Evolutionary conservation across 2,329 filamentous ascomycete species (phyloP).

Genomic region (Hypoxylon sp.): DNA sequence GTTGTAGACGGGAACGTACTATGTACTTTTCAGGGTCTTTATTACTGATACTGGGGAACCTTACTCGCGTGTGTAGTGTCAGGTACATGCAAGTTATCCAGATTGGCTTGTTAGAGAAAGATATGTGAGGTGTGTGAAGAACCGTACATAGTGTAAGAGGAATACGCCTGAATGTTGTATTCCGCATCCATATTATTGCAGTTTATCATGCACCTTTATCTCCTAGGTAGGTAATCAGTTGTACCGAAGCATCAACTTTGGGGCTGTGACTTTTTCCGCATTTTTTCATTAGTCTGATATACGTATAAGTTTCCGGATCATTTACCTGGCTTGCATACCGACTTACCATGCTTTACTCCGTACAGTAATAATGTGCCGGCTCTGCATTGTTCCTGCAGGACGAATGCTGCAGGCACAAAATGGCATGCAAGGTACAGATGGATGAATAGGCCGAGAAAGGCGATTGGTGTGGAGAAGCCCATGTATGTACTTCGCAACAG

Average conservation of each 20-base stretch:
- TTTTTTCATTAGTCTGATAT: conserved; percentile 21
- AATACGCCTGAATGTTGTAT: conserved; percentile 19
- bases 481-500: conserved; percentile 39
- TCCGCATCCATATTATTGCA: conserved; percentile 25
- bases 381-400: conserved; percentile 53
- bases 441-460: conserved; percentile 41
- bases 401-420: conserved; percentile 52
- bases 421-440: conserved; percentile 53
- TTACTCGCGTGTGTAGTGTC: background rate
- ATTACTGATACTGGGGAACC: conserved; percentile 16
- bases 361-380: conserved; percentile 43
- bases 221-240: background rate
- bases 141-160: conserved; percentile 4
- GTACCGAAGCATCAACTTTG: conserved; percentile 18
- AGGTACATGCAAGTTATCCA: conserved; percentile 12
- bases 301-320: conserved; percentile 36
- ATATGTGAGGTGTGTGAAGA: conserved; percentile 9
- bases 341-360: conserved; percentile 40
- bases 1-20: conserved; percentile 15
- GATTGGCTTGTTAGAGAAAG: conserved; percentile 8
- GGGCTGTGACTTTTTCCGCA: conserved; percentile 17
- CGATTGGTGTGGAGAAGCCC: conserved; percentile 35
- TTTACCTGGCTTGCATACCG: conserved; percentile 45
- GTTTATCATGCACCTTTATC: conserved; percentile 28
- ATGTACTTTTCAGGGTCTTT: conserved; percentile 23